A percentile compares a stretch with the other conserved stretches of the same genome.
phyloP scores from a whole-genome alignment of 2,329 filamentous ascomycete genomes.

The Apiospora koreana region DNA sequence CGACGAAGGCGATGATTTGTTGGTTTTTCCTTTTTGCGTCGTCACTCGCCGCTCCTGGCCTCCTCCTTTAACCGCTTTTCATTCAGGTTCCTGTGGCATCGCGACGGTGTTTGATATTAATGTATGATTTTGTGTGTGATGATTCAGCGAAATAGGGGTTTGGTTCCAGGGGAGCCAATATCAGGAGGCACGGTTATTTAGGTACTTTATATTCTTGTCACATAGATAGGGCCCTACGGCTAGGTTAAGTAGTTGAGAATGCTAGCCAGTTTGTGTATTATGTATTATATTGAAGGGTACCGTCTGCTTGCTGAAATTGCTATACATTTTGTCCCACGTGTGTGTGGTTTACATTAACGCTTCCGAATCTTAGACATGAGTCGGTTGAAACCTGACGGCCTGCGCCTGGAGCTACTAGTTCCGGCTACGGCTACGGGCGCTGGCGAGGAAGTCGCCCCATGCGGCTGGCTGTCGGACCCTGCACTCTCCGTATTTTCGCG shows the following conservation, averaged over 20 bases:
- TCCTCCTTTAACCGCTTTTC: background rate
- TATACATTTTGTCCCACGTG: background rate
- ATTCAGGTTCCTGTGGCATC: background rate
- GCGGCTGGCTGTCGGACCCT: no score
- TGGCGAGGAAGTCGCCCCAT: no score
- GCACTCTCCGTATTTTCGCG: no score
- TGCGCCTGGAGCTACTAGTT: no score
- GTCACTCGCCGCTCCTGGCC: background rate
- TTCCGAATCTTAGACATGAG: no score
- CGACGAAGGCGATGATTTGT: background rate
- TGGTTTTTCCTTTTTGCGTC: background rate
- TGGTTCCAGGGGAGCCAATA: background rate
- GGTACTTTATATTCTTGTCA: background rate
- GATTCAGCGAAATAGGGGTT: background rate
- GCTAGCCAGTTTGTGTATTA: background rate
- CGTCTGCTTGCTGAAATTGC: background rate
- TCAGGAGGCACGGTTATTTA: background rate
- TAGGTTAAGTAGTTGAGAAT: background rate
- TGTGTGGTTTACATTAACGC: no score
- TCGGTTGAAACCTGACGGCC: no score
- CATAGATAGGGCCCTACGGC: background rate
- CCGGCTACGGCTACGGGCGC: no score
- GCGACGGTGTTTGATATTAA: slow-evolving; percentile 4
- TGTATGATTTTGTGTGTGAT: background rate
- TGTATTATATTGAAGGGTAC: background rate